phyloP scores from a whole-genome alignment of 805 yeast genomes.

The Torulaspora franciscae region DNA sequence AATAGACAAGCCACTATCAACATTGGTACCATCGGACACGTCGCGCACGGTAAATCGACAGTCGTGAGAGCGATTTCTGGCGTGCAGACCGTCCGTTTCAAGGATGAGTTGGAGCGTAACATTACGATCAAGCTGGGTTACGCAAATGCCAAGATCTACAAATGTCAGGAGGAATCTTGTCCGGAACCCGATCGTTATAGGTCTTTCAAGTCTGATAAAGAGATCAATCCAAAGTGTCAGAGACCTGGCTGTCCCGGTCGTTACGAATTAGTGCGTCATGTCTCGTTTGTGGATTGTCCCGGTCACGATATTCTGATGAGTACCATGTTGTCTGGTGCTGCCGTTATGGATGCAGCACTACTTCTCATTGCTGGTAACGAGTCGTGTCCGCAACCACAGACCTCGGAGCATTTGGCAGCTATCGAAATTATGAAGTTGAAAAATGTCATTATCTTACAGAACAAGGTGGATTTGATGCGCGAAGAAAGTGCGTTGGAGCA shows the following conservation, averaged over 20 bases:
- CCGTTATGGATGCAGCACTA: slow-evolving; percentile 99
- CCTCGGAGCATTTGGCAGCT: slow-evolving; percentile 98
- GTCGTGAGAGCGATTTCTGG: slow-evolving; percentile 96
- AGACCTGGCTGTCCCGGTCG: slow-evolving; percentile 86
- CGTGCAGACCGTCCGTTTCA: slow-evolving; percentile 97
- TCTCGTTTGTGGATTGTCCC: slow-evolving; percentile 98
- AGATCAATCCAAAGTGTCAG: slow-evolving; percentile 87
- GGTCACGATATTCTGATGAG: slow-evolving; percentile 99
- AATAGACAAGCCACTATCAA: slow-evolving; percentile 98
- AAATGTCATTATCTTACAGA: slow-evolving; percentile 93
- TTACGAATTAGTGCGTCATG: slow-evolving; percentile 88
- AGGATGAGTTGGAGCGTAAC: slow-evolving; percentile 97
- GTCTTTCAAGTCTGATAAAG: slow-evolving; percentile 91
- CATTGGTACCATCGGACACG: slow-evolving; percentile 96
- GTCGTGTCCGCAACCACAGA: slow-evolving; percentile 99
- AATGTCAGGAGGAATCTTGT: slow-evolving; percentile 77
- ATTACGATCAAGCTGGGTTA: slow-evolving; percentile 98
- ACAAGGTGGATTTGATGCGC: slow-evolving; percentile 97
- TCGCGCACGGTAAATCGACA: slow-evolving; percentile 91
- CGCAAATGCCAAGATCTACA: slow-evolving; percentile 97
- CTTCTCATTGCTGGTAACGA: slow-evolving; percentile 96
- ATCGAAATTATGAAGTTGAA: slow-evolving; percentile 98
- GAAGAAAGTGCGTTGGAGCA: slow-evolving; percentile 96
- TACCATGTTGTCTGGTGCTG: slow-evolving; percentile 99
- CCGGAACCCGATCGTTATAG: slow-evolving; percentile 94